Evolutionary conservation across 768 basidiomycete species (phyloP).

Genomic region (Macrolepiota fuliginosa): DNA sequence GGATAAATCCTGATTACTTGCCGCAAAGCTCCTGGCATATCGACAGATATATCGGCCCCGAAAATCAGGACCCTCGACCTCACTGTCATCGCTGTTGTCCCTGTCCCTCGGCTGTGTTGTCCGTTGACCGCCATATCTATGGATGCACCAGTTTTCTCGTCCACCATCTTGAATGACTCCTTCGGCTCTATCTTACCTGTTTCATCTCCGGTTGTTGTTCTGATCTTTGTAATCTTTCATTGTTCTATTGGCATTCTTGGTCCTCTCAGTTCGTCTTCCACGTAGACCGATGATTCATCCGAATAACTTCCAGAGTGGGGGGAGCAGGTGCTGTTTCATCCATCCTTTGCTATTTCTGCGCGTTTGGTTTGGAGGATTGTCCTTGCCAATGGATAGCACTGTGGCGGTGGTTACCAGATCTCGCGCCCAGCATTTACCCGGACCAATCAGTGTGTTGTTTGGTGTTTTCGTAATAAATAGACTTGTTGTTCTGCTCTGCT

Average conservation of each 20-base stretch:
- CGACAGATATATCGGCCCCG: conserved; percentile 26
- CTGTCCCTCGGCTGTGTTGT: conserved; percentile 8
- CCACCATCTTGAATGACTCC: conserved; percentile 18
- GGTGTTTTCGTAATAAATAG: conserved; percentile 10
- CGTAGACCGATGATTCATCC: neutral
- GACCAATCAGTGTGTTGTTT: conserved; percentile 10
- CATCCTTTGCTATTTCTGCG: conserved; percentile 10
- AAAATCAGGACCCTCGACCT: conserved; percentile 13
- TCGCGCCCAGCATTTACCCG: conserved; percentile 9
- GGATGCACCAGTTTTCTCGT: conserved; percentile 16
- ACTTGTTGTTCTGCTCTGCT: conserved; percentile 5
- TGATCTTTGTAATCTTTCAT: conserved; percentile 14
- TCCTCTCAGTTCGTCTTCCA: conserved; percentile 11
- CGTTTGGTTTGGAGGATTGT: conserved; percentile 5
- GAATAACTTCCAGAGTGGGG: conserved; percentile 3
- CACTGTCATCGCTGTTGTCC: conserved; percentile 21
- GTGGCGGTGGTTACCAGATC: conserved; percentile 10
- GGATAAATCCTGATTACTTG: conserved; percentile 29
- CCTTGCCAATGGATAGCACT: conserved; percentile 11
- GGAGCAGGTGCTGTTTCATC: conserved; percentile 6
- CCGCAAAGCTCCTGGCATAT: conserved; percentile 20
- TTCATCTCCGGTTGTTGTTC: conserved; percentile 15
- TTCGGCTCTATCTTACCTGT: conserved; percentile 13
- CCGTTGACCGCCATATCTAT: conserved; percentile 8
- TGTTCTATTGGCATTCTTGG: conserved; percentile 12